Base-by-base conservation (phyloP, 352 stramenopile species). In the Globisporangium nodosum region DNA sequence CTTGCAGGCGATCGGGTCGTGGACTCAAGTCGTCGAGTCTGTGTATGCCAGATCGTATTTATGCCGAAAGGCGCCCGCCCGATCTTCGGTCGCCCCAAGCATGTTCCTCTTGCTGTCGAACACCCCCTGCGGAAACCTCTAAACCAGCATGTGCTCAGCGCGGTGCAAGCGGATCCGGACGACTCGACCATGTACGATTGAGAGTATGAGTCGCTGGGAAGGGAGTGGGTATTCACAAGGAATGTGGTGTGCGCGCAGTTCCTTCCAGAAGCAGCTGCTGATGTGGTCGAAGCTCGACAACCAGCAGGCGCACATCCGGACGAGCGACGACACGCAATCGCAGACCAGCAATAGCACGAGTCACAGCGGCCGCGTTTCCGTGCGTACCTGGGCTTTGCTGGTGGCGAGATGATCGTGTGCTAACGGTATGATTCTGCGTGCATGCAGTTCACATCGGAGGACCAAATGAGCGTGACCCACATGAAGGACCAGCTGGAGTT, bases 401-500 rank as follows among this genome's bases (percentile, higher is more conserved):
- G 15, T 7, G 42, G 15, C 16, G 42, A 12, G 42, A 21, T 21
- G 40, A n/a, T 46, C 45, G 7, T 42, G 18, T 45, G 11, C 21
- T 24, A 24, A 24, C 21, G 21, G 21, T 24, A 24, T 24, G 21
- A 24, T 24, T 24, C 27, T 47, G 31, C 11, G 24, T 48, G 21
- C 15, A 9, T 12, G 42, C 65, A 85, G 72, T 75, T 87, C 49
- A 61, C 68, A 15, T 76, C 71, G 16, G 83, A 93, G 64, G 78
- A 87, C 43, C 65, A 73, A 16, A 67, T 69, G 9, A 75, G 68
- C 52, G 61, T 93, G 46, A 85, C 81, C 51, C 58, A 70, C 15
- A 84, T 84, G 60, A 93, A 93, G 69, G 74, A 90, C 52, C 81
- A 93, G 40, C 64, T 93, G n/a, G 77, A 90, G 66, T 93, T 79